Evolutionary conservation across 1,139 yeast genomes (phyloP).

Genomic region (Kodamaea plutei): DNA sequence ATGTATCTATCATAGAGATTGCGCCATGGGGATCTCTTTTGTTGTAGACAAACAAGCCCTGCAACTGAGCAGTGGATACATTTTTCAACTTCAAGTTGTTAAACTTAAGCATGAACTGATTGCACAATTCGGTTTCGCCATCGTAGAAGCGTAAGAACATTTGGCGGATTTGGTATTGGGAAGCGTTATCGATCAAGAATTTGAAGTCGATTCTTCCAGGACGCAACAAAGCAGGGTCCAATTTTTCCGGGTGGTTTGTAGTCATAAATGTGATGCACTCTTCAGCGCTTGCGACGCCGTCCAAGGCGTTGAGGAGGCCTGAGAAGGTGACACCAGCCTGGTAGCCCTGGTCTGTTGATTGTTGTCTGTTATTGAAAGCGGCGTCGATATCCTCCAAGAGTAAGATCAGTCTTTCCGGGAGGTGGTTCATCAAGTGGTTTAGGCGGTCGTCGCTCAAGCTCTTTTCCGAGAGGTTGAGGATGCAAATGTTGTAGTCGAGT

Average conservation of each 20-base stretch:
- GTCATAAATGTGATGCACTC: conserved; percentile 97
- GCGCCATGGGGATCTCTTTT: conserved; percentile 82
- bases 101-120: conserved; percentile 54
- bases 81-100: conserved; percentile 46
- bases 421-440: conserved; percentile 92
- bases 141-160: conserved; percentile 91
- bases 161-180: conserved; percentile 67
- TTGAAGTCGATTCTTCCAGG: conserved; percentile 95
- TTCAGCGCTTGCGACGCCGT: conserved; percentile 98
- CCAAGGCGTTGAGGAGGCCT: conserved; percentile 88
- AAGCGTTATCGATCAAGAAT: conserved; percentile 78
- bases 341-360: conserved; percentile 71
- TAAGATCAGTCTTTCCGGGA: conserved; percentile 84
- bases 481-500: conserved; percentile 90
- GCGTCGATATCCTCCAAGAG: conserved; percentile 93
- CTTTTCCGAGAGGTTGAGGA: conserved; percentile 82
- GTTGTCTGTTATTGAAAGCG: conserved; percentile 82
- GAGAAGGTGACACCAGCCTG: conserved; percentile 89
- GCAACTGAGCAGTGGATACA: conserved; percentile 90
- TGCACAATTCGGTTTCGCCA: conserved; percentile 60
- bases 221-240: conserved; percentile 81
- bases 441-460: conserved; percentile 91
- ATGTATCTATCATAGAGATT: conserved; percentile 53
- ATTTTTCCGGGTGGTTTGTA: conserved; percentile 89
- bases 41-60: conserved; percentile 91